A percentile compares a stretch with the other conserved stretches of the same genome.
These are phyloP conservation scores for Metarhizium album DNA, from an alignment of 2,329 filamentous ascomycete species.

Conservation along the genomic window DNA sequence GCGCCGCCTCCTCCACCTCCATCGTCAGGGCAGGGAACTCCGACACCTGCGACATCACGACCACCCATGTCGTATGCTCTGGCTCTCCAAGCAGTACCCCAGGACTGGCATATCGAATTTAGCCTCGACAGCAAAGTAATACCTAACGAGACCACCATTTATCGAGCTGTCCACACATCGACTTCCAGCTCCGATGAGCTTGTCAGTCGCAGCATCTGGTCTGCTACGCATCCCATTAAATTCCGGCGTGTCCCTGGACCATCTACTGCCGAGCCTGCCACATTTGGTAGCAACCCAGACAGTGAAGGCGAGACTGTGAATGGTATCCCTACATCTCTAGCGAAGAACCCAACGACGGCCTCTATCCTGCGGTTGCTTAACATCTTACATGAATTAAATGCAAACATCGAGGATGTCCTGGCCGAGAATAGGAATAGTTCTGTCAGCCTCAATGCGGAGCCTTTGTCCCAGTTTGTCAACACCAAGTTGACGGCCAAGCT, in stretches of 20 bases:
- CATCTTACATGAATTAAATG: constrained; percentile 85
- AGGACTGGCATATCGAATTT: constrained; percentile 98
- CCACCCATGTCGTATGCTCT: constrained; percentile 69
- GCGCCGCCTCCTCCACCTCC: constrained; percentile 2
- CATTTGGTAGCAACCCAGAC: constrained; percentile 41
- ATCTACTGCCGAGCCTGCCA: constrained; percentile 60
- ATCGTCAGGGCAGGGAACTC: constrained; percentile 28
- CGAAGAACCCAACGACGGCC: constrained; percentile 73
- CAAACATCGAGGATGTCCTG: constrained; percentile 84
- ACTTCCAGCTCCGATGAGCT: constrained; percentile 47
- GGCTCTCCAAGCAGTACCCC: constrained; percentile 66
- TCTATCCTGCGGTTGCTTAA: constrained; percentile 81
- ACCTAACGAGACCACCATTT: constrained; percentile 87
- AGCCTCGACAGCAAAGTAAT: constrained; percentile 75
- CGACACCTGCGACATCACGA: constrained; percentile 42
- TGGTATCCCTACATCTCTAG: constrained; percentile 66
- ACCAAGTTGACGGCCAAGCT: constrained; percentile 97
- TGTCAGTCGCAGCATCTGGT: constrained; percentile 73
- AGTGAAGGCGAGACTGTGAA: constrained; percentile 42
- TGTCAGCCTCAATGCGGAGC: constrained; percentile 65
- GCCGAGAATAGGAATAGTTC: constrained; percentile 59
- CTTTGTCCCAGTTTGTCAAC: constrained; percentile 90
- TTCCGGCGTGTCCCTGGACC: constrained; percentile 81
- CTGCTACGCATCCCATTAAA: constrained; percentile 79
- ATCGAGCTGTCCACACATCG: constrained; percentile 75